These are phyloP conservation scores for Monosporascus sp. DNA, from an alignment of 2,329 filamentous ascomycete species.

Conservation along the genomic window DNA sequence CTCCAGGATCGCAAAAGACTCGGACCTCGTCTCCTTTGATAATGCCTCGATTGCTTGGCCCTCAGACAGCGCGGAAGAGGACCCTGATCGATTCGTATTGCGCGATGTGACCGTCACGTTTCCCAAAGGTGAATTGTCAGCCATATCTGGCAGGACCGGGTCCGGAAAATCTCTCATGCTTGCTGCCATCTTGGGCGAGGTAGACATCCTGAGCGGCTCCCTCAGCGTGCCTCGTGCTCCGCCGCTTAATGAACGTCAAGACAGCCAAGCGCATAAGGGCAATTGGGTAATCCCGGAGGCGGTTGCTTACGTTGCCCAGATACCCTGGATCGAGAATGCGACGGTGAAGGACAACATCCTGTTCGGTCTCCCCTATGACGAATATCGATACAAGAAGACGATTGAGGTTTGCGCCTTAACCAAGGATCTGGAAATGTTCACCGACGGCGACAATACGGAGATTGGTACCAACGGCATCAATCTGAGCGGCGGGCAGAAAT, in stretches of 20 bases:
- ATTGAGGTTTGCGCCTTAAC: constrained; percentile 67
- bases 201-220: constrained; percentile 59
- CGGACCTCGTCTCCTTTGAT: constrained; percentile 59
- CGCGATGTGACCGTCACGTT: constrained; percentile 61
- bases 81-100: constrained; percentile 59
- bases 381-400: constrained; percentile 65
- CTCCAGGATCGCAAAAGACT: constrained; percentile 45
- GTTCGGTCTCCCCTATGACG: constrained; percentile 67
- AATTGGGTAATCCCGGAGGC: constrained; percentile 67
- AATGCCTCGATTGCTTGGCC: constrained; percentile 71
- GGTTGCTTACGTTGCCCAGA: constrained; percentile 72
- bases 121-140: constrained; percentile 62
- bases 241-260: constrained; percentile 49
- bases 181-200: constrained; percentile 69
- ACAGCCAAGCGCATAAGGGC: constrained; percentile 53
- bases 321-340: constrained; percentile 81
- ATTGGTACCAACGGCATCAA: constrained; percentile 84
- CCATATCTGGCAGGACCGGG: constrained; percentile 73
- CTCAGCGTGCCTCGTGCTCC: constrained; percentile 52
- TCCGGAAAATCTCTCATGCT: constrained; percentile 73
- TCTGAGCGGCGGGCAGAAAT: constrained; percentile 76
- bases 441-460: constrained; percentile 73
- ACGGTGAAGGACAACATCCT: constrained; percentile 74
- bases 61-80: constrained; percentile 53
- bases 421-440: constrained; percentile 71